Base-by-base conservation (phyloP, 1,284 basidiomycete genomes). In the Pterulicium gracile region DNA sequence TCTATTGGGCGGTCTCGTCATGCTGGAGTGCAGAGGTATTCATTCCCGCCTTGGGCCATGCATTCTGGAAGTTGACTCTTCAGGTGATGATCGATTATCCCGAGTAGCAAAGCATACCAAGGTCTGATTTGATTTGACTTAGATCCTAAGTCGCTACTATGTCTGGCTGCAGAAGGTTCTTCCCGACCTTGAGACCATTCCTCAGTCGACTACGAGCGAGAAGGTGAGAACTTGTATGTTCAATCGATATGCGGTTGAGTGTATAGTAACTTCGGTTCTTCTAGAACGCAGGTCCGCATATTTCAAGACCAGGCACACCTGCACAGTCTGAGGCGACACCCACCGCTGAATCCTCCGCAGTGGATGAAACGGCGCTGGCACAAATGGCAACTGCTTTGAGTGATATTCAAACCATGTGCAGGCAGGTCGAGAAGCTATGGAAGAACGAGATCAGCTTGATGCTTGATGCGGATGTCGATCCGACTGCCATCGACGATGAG, bases 21-120 rank as follows among this genome's bases (percentile, higher is more conserved):
- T 91, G 90, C 58, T 96, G 93, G 92, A 84, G 80, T 50, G 74
- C 79, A 5, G 82, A 91, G 41, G 72, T 94, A 10, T 94, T 78
- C 61, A 79, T 96, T 40, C 81, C 84, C 2, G 85, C 91, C 49
- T 65, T 96, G 5, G 74, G 76, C 20, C 73, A 83, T 60, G 76
- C 86, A 45, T 95, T 96, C 59, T 96, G 92, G 93, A 78, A 75
- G 52, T 67, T 96, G 48, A 88, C 81, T 2, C 64, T 97, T 24
- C 93, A 96, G 75, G 89, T 88, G 44, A 63, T 52, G 35, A 5
- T 17, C 41, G 46, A 13, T 24, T 49, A n/a, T 19, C 19, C 42
- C 43, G 34, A n/a, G 20, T 24, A 50, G 2, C 21, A 3, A 14
- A 22, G 13, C 44, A 45, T 49, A 15, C 24, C 50, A 24, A 47